Evolutionary conservation across 2,329 filamentous ascomycete species (phyloP).

Genomic region (Fusarium hainanense): DNA sequence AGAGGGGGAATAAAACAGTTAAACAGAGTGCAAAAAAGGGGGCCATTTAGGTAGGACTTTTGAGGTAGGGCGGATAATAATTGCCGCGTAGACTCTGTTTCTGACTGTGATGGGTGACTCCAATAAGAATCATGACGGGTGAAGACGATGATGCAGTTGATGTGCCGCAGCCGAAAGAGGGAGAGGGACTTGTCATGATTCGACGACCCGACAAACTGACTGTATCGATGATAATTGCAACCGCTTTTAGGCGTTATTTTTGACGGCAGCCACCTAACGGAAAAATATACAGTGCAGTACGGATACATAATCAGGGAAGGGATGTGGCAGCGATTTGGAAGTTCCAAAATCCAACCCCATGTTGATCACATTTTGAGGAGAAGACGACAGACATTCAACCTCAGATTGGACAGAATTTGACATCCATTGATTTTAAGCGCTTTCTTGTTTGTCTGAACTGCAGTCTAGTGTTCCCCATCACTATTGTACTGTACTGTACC

Average conservation of each 20-base stretch:
- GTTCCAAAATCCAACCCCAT: background rate
- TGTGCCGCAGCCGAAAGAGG: conserved; percentile 8
- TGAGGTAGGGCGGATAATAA: background rate
- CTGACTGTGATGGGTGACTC: conserved; percentile 24
- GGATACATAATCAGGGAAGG: background rate
- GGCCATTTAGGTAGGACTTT: background rate
- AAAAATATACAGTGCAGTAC: background rate
- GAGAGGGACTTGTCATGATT: conserved; percentile 8
- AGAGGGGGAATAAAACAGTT: conserved; percentile 27
- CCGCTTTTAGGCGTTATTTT: conserved; percentile 25
- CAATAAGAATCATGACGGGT: conserved; percentile 18
- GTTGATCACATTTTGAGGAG: conserved; percentile 15
- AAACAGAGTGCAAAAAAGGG: conserved; percentile 18
- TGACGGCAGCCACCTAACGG: conserved; percentile 5
- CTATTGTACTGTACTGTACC: background rate
- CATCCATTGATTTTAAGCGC: conserved; percentile 4
- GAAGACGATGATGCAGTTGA: conserved; percentile 26
- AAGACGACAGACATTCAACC: background rate
- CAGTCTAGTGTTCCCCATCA: conserved; percentile 1
- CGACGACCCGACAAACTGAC: background rate
- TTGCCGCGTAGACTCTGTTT: conserved; percentile 5
- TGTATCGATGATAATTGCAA: conserved; percentile 25
- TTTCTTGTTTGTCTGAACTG: conserved; percentile 7
- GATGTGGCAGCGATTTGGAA: conserved; percentile 27
- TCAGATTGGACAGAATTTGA: conserved; percentile 5